Base-by-base conservation (phyloP, 1,284 basidiomycete genomes). In the Leccinum pachyderme region DNA sequence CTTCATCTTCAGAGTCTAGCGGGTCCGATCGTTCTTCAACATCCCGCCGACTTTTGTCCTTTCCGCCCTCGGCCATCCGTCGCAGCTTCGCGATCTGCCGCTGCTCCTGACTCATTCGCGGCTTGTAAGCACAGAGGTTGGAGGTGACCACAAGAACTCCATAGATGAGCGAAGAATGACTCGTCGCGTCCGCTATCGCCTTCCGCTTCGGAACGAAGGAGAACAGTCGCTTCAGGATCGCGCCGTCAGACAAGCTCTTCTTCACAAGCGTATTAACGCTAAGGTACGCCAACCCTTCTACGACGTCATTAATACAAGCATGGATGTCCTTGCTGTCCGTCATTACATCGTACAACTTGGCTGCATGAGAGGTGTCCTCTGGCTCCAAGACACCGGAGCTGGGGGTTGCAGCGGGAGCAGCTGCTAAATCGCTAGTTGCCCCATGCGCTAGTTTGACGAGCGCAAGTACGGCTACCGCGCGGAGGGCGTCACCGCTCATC, bases 221-320 rank as follows among this genome's bases (percentile, higher is more conserved):
- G 64, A 91, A 84, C 5, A 95, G 76, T 31, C 76, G 73, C 49
- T 76, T 76, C 46, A 93, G 74, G 65, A 94, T 86, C 0, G 74
- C 31, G 59, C 87, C 81, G 13, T 73, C 73, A 13, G 84, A 81
- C 44, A 95, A 72, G 31, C 70, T 66, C 59, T 87, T 85, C 70
- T 92, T 91, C 59, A 91, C 76, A 1, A 71, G 59, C 0, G 90
- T 77, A 58, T 85, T 81, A 32, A 81, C 75, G 56, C 85, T 90
- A 54, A 94, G 81, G 69, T 95, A 91, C 7, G 89, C 89, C 51
- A 97, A 73, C 0, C 87, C 92, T 73, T 97, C 94, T 18, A 95
- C 75, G 7, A 84, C 85, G 59, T 91, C 87, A 7, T 77, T 71
- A 29, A 80, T 65, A 37, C 81, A 79, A 22, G 75, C 69, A 12